These are phyloP conservation scores for Tripterygium wilfordii DNA, from an alignment of 177 flowering plant genomes.

Conservation along the genomic window DNA sequence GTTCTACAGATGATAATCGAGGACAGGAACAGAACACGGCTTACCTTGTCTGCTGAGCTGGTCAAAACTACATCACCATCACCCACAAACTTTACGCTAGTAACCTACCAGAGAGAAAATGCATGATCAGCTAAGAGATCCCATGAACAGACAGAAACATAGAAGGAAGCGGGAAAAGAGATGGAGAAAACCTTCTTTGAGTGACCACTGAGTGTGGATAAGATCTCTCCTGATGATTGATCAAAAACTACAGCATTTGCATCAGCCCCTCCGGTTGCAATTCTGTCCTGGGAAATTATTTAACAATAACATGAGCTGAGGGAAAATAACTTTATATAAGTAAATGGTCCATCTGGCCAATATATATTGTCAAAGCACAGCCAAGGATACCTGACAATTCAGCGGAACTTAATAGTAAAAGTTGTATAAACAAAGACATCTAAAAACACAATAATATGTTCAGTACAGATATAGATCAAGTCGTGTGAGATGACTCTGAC, in stretches of 20 bases:
- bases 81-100: slow-evolving; percentile 73
- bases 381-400: no score
- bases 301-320: background rate
- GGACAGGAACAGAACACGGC: no score
- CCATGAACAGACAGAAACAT: background rate
- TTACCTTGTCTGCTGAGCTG: slow-evolving; percentile 94
- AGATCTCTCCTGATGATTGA: slow-evolving; percentile 70
- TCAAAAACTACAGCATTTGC: slow-evolving; percentile 83
- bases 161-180: background rate
- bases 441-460: no score
- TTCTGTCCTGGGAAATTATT: slow-evolving; percentile 50
- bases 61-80: slow-evolving; percentile 63
- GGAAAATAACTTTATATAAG: background rate
- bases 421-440: no score
- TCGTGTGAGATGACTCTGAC: no score
- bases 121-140: slow-evolving; percentile 4
- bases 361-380: no score
- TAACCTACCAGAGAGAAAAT: slow-evolving; percentile 44
- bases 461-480: no score
- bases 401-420: no score
- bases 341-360: no score
- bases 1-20: no score
- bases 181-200: slow-evolving; percentile 71
- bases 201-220: slow-evolving; percentile 90
- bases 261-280: slow-evolving; percentile 96